Base-by-base conservation (phyloP, 441 rosid genomes). In the Mallotus japonicus region DNA sequence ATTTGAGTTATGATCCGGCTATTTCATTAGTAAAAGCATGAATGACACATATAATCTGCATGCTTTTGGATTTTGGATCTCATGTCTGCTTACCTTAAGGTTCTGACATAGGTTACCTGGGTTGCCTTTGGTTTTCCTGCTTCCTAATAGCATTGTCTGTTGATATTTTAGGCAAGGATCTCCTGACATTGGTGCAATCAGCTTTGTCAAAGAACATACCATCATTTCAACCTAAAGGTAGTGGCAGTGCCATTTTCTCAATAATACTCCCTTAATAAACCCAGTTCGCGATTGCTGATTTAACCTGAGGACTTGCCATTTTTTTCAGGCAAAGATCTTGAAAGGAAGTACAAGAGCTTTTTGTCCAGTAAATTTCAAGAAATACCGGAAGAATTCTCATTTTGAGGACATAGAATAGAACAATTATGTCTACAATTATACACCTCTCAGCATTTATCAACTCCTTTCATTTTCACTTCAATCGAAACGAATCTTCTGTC, bases 321-420 rank as follows among this genome's bases (percentile, higher is more conserved):
- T 11, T 76, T 64, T 65, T 42, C 73, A 82, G 85, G 81, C 42
- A 77, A 78, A 69, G 49, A 73, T 34, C 79, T 76, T 55, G 67
- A 68, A 77, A 53, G 22, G 51, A 74, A 73, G 74, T 78, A 75
- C 72, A 71, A 34, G 1, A 28, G 61, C 50, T 76, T 76, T 69
- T 40, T 82, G 50, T 76, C 56, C 13, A 19, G 65, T 40, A 82
- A 79, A 69, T 79, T 74, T 62, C 51, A 37, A 65, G 71, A 69
- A 68, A 79, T 79, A 40, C 80, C 79, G 0, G 19, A 76, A 53
- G 82, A 72, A 44, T 73, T 76, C 46, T 78, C 74, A 15, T 81
- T 78, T 66, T 78, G 69, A 77, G 73, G 2, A 57, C 11, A 28
- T 28, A 28, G 32, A 28, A 28, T 28, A 1, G 32, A 28, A 28